Evolutionary conservation across 1,139 yeast genomes (phyloP), one percentile per base, ranked within the genome.

Genomic region (Lodderomyces metapsilosis): DNA sequence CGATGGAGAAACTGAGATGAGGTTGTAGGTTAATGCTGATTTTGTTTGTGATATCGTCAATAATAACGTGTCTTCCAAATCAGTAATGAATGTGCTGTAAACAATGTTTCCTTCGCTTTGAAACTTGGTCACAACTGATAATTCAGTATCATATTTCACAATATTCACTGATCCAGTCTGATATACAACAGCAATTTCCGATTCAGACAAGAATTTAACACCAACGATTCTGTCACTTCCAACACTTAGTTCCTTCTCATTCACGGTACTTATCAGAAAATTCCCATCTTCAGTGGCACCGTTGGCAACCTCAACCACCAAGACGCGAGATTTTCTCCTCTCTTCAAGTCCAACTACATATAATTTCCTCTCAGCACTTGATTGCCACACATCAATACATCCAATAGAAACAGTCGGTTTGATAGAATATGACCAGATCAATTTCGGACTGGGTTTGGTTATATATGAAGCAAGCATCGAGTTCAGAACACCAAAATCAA

Each of bases 401-500:
- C 68, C 68, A 17, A 84, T 74, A 1, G 64, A 49, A 21, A 79
- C 70, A 10, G 76, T 71, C 4, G 92, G 92, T 4, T 88, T 76
- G 32, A 86, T 69, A 4, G 92, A 79, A 54, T 78, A 75, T 1
- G 88, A 80, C 85, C 92, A 85, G 34, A 80, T 66, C 52, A 87
- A 66, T 54, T 80, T 84, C 11, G 96, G 96, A 10, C 94, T 80
- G 28, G 96, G 96, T 52, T 79, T 80, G 40, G 87, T 74, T 25
- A 85, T 68, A 56, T 83, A 85, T 43, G 83, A 78, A 15, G 88
- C 80, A 40, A 89, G 71, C 42, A 85, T 80, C 35, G 94, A 84
- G 44, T 87, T 88, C 20, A 94, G 83, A 28, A 88, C 75, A 36
- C 89, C 95, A 32, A 88, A 62, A 53, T 82, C 80, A 28, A 72